Percentiles rank a stretch among this genome's conserved stretches.
phyloP scores from a whole-genome alignment of 371 early-diverging fungal species.

The Syncephalastrum sp. region DNA sequence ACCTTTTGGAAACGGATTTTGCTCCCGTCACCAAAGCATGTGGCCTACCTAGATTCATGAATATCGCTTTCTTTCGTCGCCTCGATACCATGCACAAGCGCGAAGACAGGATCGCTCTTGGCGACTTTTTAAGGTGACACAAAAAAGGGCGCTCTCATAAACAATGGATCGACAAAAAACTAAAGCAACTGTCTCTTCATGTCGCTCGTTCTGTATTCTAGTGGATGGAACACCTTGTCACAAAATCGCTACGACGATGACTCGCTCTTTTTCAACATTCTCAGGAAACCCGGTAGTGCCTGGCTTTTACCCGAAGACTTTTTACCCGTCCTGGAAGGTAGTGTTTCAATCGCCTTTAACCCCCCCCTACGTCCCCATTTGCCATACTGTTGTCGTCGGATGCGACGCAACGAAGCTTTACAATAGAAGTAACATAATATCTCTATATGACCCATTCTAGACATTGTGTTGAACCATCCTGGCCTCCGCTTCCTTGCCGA shows the following conservation, averaged over 20 bases:
- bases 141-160: conserved; percentile 3
- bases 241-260: conserved; percentile 39
- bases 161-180: conserved; percentile 7
- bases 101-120: conserved; percentile 22
- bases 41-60: conserved; percentile 61
- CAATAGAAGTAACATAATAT: conserved; percentile 27
- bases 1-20: conserved; percentile 47
- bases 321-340: conserved; percentile 50
- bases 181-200: background rate
- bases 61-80: conserved; percentile 59
- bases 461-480: conserved; percentile 76
- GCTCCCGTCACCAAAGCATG: conserved; percentile 55
- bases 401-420: conserved; percentile 18
- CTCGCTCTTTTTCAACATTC: conserved; percentile 38
- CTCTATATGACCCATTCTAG: conserved; percentile 33
- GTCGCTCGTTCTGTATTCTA: conserved; percentile 6
- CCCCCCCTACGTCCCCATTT: conserved; percentile 7
- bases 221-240: conserved; percentile 38
- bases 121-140: conserved; percentile 19
- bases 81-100: conserved; percentile 24
- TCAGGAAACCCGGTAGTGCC: conserved; percentile 21
- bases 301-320: conserved; percentile 48
- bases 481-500: conserved; percentile 81
- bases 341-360: conserved; percentile 12
- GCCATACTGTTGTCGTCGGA: too few species aligned